Conservation (phyloP, 495 filamentous ascomycete genomes). For the Lichina pygmaea region DNA sequence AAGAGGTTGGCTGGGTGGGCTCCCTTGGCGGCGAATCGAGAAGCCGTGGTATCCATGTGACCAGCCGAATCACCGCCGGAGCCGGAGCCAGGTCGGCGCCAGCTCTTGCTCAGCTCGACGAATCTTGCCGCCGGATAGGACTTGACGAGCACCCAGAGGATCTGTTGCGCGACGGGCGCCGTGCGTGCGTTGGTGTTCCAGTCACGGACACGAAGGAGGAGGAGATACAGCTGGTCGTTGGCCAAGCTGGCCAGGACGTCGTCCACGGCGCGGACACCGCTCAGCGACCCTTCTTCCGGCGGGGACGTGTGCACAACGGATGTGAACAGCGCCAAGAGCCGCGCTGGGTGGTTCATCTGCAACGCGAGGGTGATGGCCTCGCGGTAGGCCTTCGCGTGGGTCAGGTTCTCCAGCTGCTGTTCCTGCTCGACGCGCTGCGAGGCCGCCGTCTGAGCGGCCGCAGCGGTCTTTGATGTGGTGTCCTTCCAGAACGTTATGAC, state of each 20-base stretch:
- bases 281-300: slow-evolving; percentile 33
- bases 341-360: slow-evolving; percentile 72
- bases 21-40: slow-evolving; percentile 7
- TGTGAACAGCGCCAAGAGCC: slow-evolving; percentile 60
- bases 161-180: slow-evolving; percentile 58
- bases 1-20: slow-evolving; percentile 31
- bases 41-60: background rate
- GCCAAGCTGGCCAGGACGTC: slow-evolving; percentile 53
- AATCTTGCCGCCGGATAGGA: slow-evolving; percentile 50
- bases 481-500: slow-evolving; percentile 89
- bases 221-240: slow-evolving; percentile 52
- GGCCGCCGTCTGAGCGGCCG: slow-evolving; percentile 36
- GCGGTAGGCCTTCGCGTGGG: slow-evolving; percentile 59
- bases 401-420: slow-evolving; percentile 76
- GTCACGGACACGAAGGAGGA: slow-evolving; percentile 60
- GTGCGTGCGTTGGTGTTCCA: slow-evolving; percentile 92
- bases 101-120: slow-evolving; percentile 30
- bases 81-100: slow-evolving; percentile 2
- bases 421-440: slow-evolving; percentile 72
- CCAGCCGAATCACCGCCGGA: background rate
- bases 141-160: slow-evolving; percentile 55
- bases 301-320: slow-evolving; percentile 38
- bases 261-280: slow-evolving; percentile 56
- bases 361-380: slow-evolving; percentile 81
- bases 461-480: slow-evolving; percentile 57